Evolutionary conservation across 495 filamentous ascomycete species (phyloP), one percentile per base, ranked within the genome.

Genomic region (Amphirosellinia nigrospora): DNA sequence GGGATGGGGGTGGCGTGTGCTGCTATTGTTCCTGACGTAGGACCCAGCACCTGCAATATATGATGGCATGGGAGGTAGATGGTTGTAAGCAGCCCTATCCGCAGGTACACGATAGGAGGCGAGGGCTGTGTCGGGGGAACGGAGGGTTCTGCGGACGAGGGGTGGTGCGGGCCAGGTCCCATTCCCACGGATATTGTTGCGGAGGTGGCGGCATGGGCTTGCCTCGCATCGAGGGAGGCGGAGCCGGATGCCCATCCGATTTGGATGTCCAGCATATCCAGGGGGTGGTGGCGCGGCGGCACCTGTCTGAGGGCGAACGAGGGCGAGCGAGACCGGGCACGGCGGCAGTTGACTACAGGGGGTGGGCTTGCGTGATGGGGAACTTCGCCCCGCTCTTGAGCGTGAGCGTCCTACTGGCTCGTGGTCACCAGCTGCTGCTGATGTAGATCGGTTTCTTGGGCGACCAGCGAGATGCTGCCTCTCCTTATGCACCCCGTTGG

Each of bases 241-340:
- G 68, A 52, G 48, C 46, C 16, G 59, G 43, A 32, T 63, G 64
- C 3, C 64, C 65, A 36, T 45, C n/a, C 43, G 61, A 28, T n/a
- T 28, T 43, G 45, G 39, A 26, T 45, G 59, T 30, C 10, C 39
- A 62, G 30, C 34, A 46, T 52, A 15, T 11, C 34, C 46, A 53
- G 63, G 63, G 34, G 63, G 63, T 39, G 63, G 63, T 46, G 46
- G 46, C 21, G 34, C 21, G 34, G 63, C 28, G 63, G 63, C 46
- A 36, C 69, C 64, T 69, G 56, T 48, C 56, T 21, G 70, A 60
- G 26, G 70, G 68, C 43, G 68, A 70, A 45, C 46, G 73, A 53
- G 38, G 70, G 73, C 43, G 73, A 64, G 21, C 68, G 65, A 46
- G 70, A 66, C 28, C 59, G 64, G 34, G 46, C 32, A 52, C 46